Percentiles rank a stretch among this genome's conserved stretches.
Conservation (phyloP, 331 rosid genomes). For the Dryas integrifolia region DNA sequence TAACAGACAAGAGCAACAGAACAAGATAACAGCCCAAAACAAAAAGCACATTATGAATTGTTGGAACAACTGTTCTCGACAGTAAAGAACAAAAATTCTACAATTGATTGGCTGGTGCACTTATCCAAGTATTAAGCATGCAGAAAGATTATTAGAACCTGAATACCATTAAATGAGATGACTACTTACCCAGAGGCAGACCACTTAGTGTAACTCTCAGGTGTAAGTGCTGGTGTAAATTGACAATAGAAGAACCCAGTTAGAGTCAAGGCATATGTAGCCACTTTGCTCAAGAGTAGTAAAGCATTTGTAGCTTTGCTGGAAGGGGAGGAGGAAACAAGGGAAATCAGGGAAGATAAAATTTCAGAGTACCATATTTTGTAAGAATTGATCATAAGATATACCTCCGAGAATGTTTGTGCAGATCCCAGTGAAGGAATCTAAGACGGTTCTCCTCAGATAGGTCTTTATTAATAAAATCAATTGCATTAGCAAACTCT, state of each 20-base stretch:
- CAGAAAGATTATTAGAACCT: not conserved
- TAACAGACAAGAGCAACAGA: not conserved
- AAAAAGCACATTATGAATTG: not conserved
- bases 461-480: constrained; percentile 41
- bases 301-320: constrained; percentile 47
- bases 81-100: not conserved
- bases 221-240: constrained; percentile 28
- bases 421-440: constrained; percentile 57
- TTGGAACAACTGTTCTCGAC: not conserved
- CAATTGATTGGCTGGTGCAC: not conserved
- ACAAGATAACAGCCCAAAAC: not conserved
- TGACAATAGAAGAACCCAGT: constrained; percentile 53
- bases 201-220: constrained; percentile 20
- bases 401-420: constrained; percentile 47
- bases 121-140: not conserved
- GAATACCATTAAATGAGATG: constrained; percentile 3
- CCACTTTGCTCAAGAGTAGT: constrained; percentile 46
- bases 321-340: constrained; percentile 21
- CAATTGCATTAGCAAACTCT: constrained; percentile 56
- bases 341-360: not conserved
- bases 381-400: not conserved
- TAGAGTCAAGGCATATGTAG: constrained; percentile 40
- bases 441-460: constrained; percentile 46
- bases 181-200: constrained; percentile 28
- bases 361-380: not conserved